A percentile compares a stretch with the other conserved stretches of the same genome.
These are phyloP conservation scores for Mrakia blollopis DNA, from an alignment of 768 basidiomycete genomes.

Conservation along the genomic window DNA sequence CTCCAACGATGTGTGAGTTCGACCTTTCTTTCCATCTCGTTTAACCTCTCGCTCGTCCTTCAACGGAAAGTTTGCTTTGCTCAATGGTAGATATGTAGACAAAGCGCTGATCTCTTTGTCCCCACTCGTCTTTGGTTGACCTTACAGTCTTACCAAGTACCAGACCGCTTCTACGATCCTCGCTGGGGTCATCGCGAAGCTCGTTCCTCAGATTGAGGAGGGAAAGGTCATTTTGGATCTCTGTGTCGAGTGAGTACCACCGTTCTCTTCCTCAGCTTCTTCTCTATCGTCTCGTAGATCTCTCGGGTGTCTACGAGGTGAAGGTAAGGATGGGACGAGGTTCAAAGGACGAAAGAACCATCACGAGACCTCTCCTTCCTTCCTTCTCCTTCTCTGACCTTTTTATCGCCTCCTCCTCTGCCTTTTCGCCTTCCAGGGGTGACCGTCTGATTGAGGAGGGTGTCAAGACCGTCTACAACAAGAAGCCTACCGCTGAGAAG, in stretches of 20 bases:
- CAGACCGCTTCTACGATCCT: slow-evolving; percentile 91
- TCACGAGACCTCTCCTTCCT: slow-evolving; percentile 5
- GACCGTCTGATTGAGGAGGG: slow-evolving; percentile 88
- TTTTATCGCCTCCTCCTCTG: neutral
- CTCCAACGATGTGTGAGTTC: slow-evolving; percentile 42
- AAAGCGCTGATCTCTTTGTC: neutral
- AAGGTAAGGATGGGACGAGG: neutral
- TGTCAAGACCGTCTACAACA: slow-evolving; percentile 82
- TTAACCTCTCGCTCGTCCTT: neutral
- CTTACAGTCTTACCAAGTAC: slow-evolving; percentile 47
- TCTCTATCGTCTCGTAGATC: neutral
- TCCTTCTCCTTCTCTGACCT: neutral
- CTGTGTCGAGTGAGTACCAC: slow-evolving; percentile 58
- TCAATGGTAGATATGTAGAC: no score
- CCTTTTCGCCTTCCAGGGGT: slow-evolving; percentile 48
- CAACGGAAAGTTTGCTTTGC: neutral
- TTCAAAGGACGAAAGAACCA: neutral
- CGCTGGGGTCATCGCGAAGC: slow-evolving; percentile 73
- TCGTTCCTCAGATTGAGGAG: slow-evolving; percentile 68
- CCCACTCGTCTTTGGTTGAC: neutral
- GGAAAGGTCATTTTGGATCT: slow-evolving; percentile 83
- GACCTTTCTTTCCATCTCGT: neutral
- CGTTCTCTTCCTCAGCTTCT: neutral
- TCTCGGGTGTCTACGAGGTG: neutral
- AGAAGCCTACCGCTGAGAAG: slow-evolving; percentile 57